These are phyloP conservation scores for Colletotrichum sidae DNA, from an alignment of 2,329 filamentous ascomycete species.

Conservation along the genomic window DNA sequence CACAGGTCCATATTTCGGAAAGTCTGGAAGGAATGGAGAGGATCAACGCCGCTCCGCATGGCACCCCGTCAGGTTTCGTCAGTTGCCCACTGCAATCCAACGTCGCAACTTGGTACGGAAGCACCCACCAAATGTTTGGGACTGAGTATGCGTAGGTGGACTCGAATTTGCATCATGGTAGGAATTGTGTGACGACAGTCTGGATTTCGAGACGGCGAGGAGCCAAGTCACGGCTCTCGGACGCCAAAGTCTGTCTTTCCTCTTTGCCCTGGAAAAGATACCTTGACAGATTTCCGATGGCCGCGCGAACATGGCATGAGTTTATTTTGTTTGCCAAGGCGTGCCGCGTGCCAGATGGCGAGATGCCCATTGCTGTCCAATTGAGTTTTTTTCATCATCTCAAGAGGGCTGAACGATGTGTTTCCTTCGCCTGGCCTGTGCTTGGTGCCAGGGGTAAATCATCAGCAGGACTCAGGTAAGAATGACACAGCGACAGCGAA, in stretches of 20 bases:
- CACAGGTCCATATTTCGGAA: background rate
- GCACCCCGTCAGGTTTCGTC: constrained; percentile 22
- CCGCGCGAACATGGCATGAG: too few relatives aligned
- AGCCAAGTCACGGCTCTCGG: background rate
- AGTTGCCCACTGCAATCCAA: constrained; percentile 25
- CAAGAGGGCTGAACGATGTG: constrained; percentile 21
- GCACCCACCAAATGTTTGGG: too few relatives aligned
- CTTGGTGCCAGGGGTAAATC: background rate
- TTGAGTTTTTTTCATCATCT: constrained; percentile 28
- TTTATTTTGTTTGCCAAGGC: constrained; percentile 12
- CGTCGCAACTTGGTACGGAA: constrained; percentile 5
- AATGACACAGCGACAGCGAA: constrained; percentile 17
- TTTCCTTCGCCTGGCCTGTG: constrained; percentile 24
- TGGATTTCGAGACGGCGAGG: background rate
- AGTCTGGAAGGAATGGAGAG: background rate
- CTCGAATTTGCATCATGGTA: constrained; percentile 3
- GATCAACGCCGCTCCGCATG: constrained; percentile 15
- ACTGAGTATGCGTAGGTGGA: background rate
- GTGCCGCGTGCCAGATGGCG: background rate
- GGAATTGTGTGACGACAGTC: background rate
- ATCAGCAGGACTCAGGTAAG: constrained; percentile 11
- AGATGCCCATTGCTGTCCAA: constrained; percentile 17
- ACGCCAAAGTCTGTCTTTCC: background rate
- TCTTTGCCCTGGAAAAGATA: background rate
- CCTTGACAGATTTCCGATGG: background rate